phyloP scores from a whole-genome alignment of 1,284 basidiomycete species.

The Melampsora occidentalis region DNA sequence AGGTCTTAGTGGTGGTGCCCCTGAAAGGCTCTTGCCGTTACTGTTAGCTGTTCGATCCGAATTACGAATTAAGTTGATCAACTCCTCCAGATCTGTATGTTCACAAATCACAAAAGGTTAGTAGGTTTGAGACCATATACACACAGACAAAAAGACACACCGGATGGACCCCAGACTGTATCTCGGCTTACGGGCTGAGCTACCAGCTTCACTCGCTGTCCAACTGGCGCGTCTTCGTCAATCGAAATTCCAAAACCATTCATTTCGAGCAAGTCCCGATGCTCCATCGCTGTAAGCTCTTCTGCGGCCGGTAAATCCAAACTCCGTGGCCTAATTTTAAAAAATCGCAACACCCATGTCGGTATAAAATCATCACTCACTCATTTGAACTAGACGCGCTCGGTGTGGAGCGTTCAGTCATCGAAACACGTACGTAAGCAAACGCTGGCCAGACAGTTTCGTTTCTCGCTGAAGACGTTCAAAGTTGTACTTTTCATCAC shows the following conservation, averaged over 20 bases:
- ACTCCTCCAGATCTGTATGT: conserved; percentile 81
- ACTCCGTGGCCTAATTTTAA: conserved; percentile 64
- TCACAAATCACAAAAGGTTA: background rate
- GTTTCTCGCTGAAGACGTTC: conserved; percentile 86
- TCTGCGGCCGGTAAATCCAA: conserved; percentile 86
- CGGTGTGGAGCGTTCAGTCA: background rate
- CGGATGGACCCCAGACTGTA: conserved; percentile 73
- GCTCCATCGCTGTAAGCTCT: conserved; percentile 82
- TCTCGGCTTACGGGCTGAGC: conserved; percentile 88
- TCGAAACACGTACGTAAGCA: conserved; percentile 65
- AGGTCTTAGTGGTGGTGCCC: conserved; percentile 61
- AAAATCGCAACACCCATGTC: background rate
- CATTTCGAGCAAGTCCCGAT: conserved; percentile 70
- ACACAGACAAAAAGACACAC: conserved; percentile 51
- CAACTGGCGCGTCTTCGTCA: conserved; percentile 61
- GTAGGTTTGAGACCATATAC: conserved; percentile 11
- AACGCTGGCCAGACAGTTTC: conserved; percentile 76
- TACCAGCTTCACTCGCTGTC: conserved; percentile 65
- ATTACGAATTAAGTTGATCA: conserved; percentile 65
- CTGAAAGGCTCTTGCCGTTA: conserved; percentile 49
- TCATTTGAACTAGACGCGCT: background rate
- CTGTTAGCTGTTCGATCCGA: background rate
- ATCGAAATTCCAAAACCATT: conserved; percentile 81
- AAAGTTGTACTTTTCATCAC: conserved; percentile 97
- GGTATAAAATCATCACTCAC: background rate